Conservation (phyloP, 2,329 filamentous ascomycete species). For the Akanthomyces dipterigenus region DNA sequence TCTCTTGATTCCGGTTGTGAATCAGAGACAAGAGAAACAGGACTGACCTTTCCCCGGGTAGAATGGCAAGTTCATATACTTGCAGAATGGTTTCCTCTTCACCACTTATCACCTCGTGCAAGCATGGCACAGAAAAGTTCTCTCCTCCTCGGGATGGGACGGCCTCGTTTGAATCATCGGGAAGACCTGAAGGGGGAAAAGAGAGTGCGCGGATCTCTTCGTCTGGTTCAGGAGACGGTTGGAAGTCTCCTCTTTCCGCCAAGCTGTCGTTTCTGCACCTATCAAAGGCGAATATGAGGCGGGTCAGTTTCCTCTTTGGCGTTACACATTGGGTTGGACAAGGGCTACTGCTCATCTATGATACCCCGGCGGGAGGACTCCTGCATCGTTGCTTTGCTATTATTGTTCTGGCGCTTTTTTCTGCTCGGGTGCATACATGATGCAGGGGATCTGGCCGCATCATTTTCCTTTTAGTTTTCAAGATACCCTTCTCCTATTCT, state of each 20-base stretch:
- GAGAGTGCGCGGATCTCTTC: not conserved
- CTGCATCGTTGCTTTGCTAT: not conserved
- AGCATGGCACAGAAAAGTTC: not conserved
- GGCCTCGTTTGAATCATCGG: not conserved
- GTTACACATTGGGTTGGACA: not conserved
- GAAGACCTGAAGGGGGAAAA: not conserved
- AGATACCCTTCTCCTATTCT: not conserved
- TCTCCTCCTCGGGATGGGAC: no score
- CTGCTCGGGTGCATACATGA: not conserved
- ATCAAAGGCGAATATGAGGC: not conserved
- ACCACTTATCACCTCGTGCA: no score
- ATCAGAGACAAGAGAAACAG: not conserved
- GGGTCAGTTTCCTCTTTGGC: not conserved
- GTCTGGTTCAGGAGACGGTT: not conserved
- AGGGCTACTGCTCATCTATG: not conserved
- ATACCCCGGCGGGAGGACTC: not conserved
- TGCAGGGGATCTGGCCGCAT: not conserved
- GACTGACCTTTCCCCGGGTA: not conserved
- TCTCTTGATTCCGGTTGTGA: not conserved
- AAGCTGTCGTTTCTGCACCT: not conserved
- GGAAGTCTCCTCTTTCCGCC: not conserved
- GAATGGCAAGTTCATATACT: not conserved
- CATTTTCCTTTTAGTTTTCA: not conserved
- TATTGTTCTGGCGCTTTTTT: not conserved
- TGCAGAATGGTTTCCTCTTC: no score